Base-by-base conservation (phyloP, 2,329 filamentous ascomycete genomes). In the Thielaviopsis punctulata region DNA sequence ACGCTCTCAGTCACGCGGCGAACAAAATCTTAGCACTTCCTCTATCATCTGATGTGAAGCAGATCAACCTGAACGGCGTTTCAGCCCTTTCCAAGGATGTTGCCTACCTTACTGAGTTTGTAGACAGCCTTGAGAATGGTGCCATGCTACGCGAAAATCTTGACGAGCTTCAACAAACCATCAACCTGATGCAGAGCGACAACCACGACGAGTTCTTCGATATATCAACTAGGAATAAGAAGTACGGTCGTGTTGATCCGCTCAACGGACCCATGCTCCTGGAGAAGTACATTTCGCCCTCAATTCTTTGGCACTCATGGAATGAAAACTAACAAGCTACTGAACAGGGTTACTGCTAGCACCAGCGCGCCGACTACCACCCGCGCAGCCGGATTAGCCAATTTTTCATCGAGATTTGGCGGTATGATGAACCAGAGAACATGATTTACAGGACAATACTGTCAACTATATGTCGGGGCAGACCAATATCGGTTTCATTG, bases 121-220 rank as follows among this genome's bases (percentile, higher is more conserved):
- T 98, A 46, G 79, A 86, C 58, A 82, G 80, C 45, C 78, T 98
- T 19, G 84, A 88, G 58, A 90, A 93, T 57, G 76, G 77, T 5
- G 81, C 82, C n/a, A 89, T 94, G 67, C 71, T 98, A 19, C 77
- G 84, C 56, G 84, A 92, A 62, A 92, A 93, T 58, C 70, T 98
- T 39, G 89, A 95, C 60, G 92, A 96, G 68, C 72, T 98, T 33
- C 82, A 90, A 59, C 92, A 98, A 69, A 96, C 92, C 1, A 83
- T 95, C 46, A 80, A 84, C 55, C 73, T 98, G 23, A 84, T 98
- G 76, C 80, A 86, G 62, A 78, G 77, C 1, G 87, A 94, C 41
- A 94, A 94, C 60, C 79, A 86, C n/a, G 89, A 96, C 58, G 90
- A 96, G 65, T 98, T 95, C 66, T 98, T 92, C 64, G 92, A 98